Conservation (phyloP, 2,329 filamentous ascomycete genomes). For the Verticillium albo-atrum region DNA sequence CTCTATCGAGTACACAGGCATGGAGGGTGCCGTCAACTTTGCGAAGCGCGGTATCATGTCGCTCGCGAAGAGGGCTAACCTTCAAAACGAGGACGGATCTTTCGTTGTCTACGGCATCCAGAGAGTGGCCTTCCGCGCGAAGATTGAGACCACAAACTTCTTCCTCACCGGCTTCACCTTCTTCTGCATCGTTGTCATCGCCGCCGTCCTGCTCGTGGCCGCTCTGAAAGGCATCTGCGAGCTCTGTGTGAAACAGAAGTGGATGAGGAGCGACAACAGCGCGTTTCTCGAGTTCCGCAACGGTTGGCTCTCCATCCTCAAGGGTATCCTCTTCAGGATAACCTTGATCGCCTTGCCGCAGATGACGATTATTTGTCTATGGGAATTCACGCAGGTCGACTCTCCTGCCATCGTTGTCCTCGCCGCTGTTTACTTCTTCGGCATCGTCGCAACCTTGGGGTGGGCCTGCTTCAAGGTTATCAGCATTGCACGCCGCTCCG, state of each 20-base stretch:
- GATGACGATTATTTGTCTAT: slow-evolving; percentile 84
- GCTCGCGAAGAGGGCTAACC: no score
- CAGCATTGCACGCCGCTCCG: slow-evolving; percentile 80
- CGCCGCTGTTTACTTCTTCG: slow-evolving; percentile 83
- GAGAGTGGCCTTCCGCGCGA: slow-evolving; percentile 79
- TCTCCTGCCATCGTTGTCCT: slow-evolving; percentile 83
- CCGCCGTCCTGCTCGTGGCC: slow-evolving; percentile 69
- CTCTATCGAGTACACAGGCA: no score
- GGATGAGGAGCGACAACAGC: slow-evolving; percentile 77
- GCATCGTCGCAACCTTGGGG: slow-evolving; percentile 69
- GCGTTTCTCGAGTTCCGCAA: slow-evolving; percentile 91
- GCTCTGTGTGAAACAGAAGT: slow-evolving; percentile 68
- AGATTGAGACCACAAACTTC: slow-evolving; percentile 85
- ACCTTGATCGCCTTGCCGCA: slow-evolving; percentile 89
- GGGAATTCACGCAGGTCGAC: slow-evolving; percentile 86
- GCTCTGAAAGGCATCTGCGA: no score
- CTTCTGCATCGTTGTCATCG: slow-evolving; percentile 78
- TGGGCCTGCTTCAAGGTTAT: slow-evolving; percentile 93
- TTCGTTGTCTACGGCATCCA: slow-evolving; percentile 76
- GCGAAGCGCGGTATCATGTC: no score
- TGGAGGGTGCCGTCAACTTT: no score
- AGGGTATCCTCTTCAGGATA: slow-evolving; percentile 89
- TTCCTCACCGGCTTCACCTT: slow-evolving; percentile 90
- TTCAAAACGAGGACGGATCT: slow-evolving; percentile 48
- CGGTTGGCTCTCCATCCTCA: slow-evolving; percentile 87